Conservation (phyloP, 176 grass and related monocot species). For the Aegilops tauschii region DNA sequence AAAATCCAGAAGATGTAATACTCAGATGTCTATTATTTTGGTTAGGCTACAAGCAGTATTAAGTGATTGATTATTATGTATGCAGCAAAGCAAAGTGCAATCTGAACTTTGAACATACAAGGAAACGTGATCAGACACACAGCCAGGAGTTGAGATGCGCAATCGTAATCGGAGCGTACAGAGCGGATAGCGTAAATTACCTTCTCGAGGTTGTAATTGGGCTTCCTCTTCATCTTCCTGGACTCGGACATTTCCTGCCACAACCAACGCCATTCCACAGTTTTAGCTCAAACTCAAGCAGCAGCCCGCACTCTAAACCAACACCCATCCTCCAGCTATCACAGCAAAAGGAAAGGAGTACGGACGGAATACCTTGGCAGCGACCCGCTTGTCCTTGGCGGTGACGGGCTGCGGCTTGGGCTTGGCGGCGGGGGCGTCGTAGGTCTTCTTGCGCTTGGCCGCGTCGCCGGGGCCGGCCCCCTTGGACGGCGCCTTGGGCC, state of each 20-base stretch:
- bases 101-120: background rate
- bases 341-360: background rate
- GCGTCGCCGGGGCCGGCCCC: background rate
- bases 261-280: no score
- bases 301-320: background rate
- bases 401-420: slow-evolving; percentile 35
- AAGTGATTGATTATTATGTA: background rate
- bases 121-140: background rate
- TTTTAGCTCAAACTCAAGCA: slow-evolving; percentile 3
- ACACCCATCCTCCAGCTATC: no score
- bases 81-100: background rate
- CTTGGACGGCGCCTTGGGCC: slow-evolving; percentile 10
- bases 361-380: slow-evolving; percentile 36
- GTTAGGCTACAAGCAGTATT: background rate
- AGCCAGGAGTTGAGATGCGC: background rate
- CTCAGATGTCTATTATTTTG: background rate
- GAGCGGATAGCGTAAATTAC: background rate
- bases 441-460: slow-evolving; percentile 30
- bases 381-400: slow-evolving; percentile 55
- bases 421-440: background rate
- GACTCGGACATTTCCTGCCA: slow-evolving; percentile 62
- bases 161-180: background rate
- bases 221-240: slow-evolving; percentile 78
- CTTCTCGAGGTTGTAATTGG: slow-evolving; percentile 74
- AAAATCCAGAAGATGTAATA: background rate